Evolutionary conservation across 2,329 filamentous ascomycete species (phyloP), one percentile per base, ranked within the genome.

Genomic region (Albophoma yamanashiensis): DNA sequence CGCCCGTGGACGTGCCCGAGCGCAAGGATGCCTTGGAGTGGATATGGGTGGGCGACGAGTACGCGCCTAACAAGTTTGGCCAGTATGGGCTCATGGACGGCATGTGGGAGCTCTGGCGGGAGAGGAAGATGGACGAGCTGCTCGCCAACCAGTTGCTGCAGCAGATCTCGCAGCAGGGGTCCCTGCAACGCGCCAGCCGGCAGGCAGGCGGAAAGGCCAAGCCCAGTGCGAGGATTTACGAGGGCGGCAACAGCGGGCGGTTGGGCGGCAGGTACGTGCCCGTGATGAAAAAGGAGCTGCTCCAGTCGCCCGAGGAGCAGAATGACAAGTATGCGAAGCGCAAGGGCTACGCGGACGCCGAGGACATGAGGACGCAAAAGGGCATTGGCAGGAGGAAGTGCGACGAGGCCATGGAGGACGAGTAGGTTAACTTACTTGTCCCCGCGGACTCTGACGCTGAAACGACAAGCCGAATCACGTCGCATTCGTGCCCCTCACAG

Each of bases 111-210:
- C 76, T 86, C 27, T 99, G 94, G 93, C 84, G 90, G 62, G 84
- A 86, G 69, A 80, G 83, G 59, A 96, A 96, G 78, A 89, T 97
- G 65, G 92, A 97, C 68, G 94, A 97, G 78, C 78, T 96, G 58
- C 78, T 99, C 60, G 86, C 91, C 0, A 86, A 83, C 61, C 83
- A 85, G 65, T 76, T 99, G 57, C 77, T 97, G 62, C 84, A 89
- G 67, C 74, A 87, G 53, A 75, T 84, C 9, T 74, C 79, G 34
- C 67, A 63, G 1, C 78, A 80, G 64, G 75, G 75, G 36, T 61
- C 45, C 4, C 17, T 45, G 9, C 25, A 62, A 36, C 57, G 47
- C 14, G 76, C 74, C 60, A 76, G 74, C 61, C 81, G 58, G 58
- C 60, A 43, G 69, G 76, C 80, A 55, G 68, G 77, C 53, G 62